These are phyloP conservation scores for Ballota nigra DNA, from an alignment of 257 asterid species.

Conservation along the genomic window DNA sequence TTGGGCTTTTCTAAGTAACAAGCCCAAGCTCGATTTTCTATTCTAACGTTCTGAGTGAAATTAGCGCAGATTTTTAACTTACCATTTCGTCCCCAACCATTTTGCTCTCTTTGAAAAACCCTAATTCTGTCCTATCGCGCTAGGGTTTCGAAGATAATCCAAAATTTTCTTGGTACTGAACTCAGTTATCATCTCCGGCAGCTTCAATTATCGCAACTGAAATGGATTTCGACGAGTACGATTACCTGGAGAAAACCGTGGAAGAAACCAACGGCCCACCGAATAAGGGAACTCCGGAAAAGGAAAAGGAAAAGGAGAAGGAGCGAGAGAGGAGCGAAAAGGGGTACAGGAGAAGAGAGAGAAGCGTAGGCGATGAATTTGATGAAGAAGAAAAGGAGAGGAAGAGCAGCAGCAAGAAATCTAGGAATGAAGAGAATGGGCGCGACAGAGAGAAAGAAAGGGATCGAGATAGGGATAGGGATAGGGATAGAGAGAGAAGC, in stretches of 20 bases:
- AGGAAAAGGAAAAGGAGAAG: slow-evolving; percentile 51
- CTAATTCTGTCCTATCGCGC: slow-evolving; percentile 24
- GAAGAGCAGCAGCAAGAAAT: slow-evolving; percentile 64
- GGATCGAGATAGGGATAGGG: slow-evolving; percentile 39
- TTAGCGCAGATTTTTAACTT: background rate
- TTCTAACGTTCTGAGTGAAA: background rate
- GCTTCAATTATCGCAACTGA: background rate
- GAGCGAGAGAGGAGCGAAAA: slow-evolving; percentile 63
- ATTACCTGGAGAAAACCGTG: slow-evolving; percentile 86
- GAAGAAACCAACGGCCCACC: slow-evolving; percentile 75
- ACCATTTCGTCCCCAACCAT: background rate
- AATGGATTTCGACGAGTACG: slow-evolving; percentile 99
- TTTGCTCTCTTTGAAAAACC: slow-evolving; percentile 19
- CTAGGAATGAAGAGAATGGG: slow-evolving; percentile 64
- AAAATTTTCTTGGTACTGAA: background rate
- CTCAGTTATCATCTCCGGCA: slow-evolving; percentile 1
- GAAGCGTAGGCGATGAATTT: slow-evolving; percentile 53
- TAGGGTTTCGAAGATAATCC: slow-evolving; percentile 32
- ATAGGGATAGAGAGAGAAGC: slow-evolving; percentile 50
- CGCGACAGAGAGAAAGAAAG: slow-evolving; percentile 45
- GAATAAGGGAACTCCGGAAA: slow-evolving; percentile 50
- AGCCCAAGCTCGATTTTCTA: background rate
- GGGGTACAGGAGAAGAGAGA: slow-evolving; percentile 68
- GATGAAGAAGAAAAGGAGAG: slow-evolving; percentile 73
- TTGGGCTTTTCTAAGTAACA: too few species aligned